A percentile compares a stretch with the other conserved stretches of the same genome.
These are phyloP conservation scores for Saccharomycopsis selenospora DNA, from an alignment of 805 yeast species.

Conservation along the genomic window DNA sequence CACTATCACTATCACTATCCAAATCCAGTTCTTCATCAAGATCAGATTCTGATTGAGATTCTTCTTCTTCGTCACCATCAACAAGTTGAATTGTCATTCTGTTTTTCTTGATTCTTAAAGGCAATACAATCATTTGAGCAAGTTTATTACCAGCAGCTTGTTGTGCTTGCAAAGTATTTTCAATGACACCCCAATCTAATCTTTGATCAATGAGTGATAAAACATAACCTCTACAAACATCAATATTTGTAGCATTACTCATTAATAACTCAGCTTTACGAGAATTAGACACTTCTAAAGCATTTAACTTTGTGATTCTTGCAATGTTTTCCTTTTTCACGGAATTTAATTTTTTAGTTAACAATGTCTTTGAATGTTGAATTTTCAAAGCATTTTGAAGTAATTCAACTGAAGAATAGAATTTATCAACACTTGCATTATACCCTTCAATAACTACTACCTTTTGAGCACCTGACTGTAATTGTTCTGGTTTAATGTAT, in stretches of 20 bases:
- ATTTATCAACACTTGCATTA: slow-evolving; percentile 73
- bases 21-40: slow-evolving; percentile 31
- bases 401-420: slow-evolving; percentile 80
- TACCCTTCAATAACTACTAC: slow-evolving; percentile 53
- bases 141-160: slow-evolving; percentile 52
- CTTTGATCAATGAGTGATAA: slow-evolving; percentile 65
- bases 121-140: slow-evolving; percentile 56
- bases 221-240: slow-evolving; percentile 61
- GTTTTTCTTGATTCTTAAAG: slow-evolving; percentile 63
- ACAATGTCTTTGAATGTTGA: slow-evolving; percentile 71
- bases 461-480: slow-evolving; percentile 24
- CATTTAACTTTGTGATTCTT: slow-evolving; percentile 58
- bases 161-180: slow-evolving; percentile 62
- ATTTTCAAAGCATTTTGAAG: slow-evolving; percentile 66
- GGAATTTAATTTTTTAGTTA: slow-evolving; percentile 62
- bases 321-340: slow-evolving; percentile 68
- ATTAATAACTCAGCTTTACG: slow-evolving; percentile 70
- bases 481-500: slow-evolving; percentile 29
- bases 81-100: slow-evolving; percentile 54
- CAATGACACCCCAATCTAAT: slow-evolving; percentile 92
- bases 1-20: slow-evolving; percentile 28
- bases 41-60: slow-evolving; percentile 24
- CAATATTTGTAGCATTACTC: slow-evolving; percentile 60
- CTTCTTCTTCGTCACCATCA: slow-evolving; percentile 35
- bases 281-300: slow-evolving; percentile 56